Evolutionary conservation across 768 basidiomycete species (phyloP), one percentile per base, ranked within the genome.

Genomic region (Cubamyces sp.): DNA sequence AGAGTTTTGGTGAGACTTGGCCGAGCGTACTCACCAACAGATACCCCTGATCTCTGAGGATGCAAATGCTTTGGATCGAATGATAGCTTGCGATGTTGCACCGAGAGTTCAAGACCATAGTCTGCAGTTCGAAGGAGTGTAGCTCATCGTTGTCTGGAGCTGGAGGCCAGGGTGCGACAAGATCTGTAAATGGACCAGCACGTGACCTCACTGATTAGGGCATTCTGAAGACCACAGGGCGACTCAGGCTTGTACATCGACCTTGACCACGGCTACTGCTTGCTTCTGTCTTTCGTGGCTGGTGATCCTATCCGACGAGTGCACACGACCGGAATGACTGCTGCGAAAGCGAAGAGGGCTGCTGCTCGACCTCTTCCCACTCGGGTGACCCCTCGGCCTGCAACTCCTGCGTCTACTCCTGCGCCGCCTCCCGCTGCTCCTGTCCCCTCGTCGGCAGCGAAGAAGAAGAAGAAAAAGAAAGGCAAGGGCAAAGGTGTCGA

Each of bases 391-490:
- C 25, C 57, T 47, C 57, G 62, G 25, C 54, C 66, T 43, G 60
- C 65, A 41, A 61, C 59, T 42, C 66, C 68, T 21, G 51, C 63
- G 12, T 21, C 61, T 14, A 57, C 55, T 41, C 66, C 68, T 21
- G 52, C 63, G 6, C 34, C 61, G 4, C 12, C 66, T 21, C 15
- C 64, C 7, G 39, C 67, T 25, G 54, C 65, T 15, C 28, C 63
- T 37, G n/a, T 55, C 5, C 54, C 63, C 19, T 30, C 64, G 18
- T 41, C 67, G 41, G 72, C 69, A 41, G 68, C 69, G 41, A 81
- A 76, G 78, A 77, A 75, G 73, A 76, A 75, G 60, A 81, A 79
- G 73, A 82, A 81, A 75, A 79, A 74, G 68, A 81, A 79, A 64
- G 74, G 73, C 5, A 82, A 81, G 64, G 77, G 75, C 23, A 73